Base-by-base conservation (phyloP, 2,329 filamentous ascomycete species). In the Capronia coronata region DNA sequence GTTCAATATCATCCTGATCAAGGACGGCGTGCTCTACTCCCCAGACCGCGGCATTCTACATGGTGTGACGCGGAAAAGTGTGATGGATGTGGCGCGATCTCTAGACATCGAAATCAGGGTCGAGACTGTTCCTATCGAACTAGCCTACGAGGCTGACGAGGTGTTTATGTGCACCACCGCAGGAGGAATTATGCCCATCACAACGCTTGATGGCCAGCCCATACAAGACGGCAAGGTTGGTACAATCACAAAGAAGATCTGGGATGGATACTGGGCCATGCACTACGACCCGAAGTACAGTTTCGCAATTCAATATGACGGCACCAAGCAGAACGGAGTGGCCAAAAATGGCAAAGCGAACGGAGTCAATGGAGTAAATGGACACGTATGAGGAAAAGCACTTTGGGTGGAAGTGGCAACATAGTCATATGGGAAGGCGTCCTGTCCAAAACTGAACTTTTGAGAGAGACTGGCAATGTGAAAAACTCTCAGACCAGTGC, bases 171-270 rank as follows among this genome's bases (percentile, higher is more conserved):
- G 68, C 51, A 77, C 74, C 0, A 77, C 75, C 10, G 74, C 75
- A 0, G 75, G 75, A 1, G 75, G 75, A 0, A 68, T 77, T n/a
- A 77, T 77, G 74, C 74, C 74, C 0, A 75, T 77, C 18, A 75
- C 71, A 0, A 51, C 46, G 0, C 61, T 77, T 2, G 75, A 77
- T 56, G 73, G 68, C 0, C 54, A 66, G 44, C 63, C 65, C 0
- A 62, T 77, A 0, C 65, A 64, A 1, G 64, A 63, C 45, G 74
- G 73, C 0, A 66, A 69, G 55, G 48, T 75, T 18, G 74, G 75
- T 0, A 64, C 68, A 1, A 60, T 76, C 10, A 76, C 75, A 0
- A 68, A 63, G 60, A 64, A 59, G 43, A 75, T 77, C 16, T 76
- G 74, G 73, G 73, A 76, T 63, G 61, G 56, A 1, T 77, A 77